Conservation (phyloP, 495 filamentous ascomycete genomes). For the Ramalina intermedia region DNA sequence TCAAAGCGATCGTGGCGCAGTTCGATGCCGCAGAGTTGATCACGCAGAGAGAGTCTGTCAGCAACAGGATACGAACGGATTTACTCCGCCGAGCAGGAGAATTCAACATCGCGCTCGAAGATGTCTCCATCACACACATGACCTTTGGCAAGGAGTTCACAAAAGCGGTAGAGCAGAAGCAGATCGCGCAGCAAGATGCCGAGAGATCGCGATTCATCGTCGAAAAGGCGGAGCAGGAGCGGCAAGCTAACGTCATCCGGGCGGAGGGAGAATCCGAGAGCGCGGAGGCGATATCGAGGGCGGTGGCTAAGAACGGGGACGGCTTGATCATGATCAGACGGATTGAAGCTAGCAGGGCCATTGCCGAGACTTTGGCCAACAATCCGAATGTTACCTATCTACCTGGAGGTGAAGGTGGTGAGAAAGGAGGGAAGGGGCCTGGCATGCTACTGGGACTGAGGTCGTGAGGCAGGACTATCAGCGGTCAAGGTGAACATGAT, state of each 20-base stretch:
- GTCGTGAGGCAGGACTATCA: conserved; percentile 5
- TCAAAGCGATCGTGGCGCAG: conserved; percentile 97
- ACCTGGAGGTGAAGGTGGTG: conserved; percentile 50
- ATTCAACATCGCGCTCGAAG: conserved; percentile 98
- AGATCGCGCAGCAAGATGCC: conserved; percentile 98
- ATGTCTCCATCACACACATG: conserved; percentile 99
- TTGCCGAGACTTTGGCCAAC: conserved; percentile 71
- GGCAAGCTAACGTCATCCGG: conserved; percentile 94
- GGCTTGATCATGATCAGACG: conserved; percentile 88
- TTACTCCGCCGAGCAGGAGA: conserved; percentile 90
- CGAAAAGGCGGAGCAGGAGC: conserved; percentile 97
- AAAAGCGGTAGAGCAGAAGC: conserved; percentile 96
- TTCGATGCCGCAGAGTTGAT: conserved; percentile 99
- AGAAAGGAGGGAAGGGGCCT: conserved; percentile 47
- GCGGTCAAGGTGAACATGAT: neutral
- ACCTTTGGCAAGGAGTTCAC: conserved; percentile 99
- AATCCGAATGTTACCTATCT: conserved; percentile 97
- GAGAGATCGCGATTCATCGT: conserved; percentile 96
- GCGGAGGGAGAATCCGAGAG: conserved; percentile 95
- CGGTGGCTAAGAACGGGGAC: conserved; percentile 83
- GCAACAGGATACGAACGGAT: conserved; percentile 86
- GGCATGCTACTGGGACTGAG: conserved; percentile 48
- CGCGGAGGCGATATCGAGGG: conserved; percentile 82
- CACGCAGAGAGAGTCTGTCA: conserved; percentile 94
- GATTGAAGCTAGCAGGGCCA: conserved; percentile 94